A percentile compares a stretch with the other conserved stretches of the same genome.
These are phyloP conservation scores for Rhizopus microsporus DNA, from an alignment of 371 early-diverging fungal species.

Conservation along the genomic window DNA sequence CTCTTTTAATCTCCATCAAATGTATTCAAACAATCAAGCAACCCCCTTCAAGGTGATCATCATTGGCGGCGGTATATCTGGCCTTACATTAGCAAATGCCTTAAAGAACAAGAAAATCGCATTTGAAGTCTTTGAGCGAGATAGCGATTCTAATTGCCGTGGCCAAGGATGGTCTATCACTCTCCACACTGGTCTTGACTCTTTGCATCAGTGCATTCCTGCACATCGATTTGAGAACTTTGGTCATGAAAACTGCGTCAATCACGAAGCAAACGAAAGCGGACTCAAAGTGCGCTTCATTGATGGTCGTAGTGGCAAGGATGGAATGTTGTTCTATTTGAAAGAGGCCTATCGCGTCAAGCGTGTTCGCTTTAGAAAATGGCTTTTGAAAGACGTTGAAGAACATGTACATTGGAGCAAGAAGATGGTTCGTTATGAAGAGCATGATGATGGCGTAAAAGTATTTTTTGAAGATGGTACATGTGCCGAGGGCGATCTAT, in stretches of 20 bases:
- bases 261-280: neutral
- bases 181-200: conserved; percentile 20
- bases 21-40: too few relatives aligned
- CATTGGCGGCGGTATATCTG: conserved; percentile 37
- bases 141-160: conserved; percentile 11
- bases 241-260: conserved; percentile 10
- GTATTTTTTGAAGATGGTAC: conserved; percentile 33
- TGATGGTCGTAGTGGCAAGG: conserved; percentile 12
- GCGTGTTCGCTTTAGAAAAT: conserved; percentile 13
- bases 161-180: conserved; percentile 34
- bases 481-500: conserved; percentile 10
- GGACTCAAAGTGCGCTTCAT: conserved; percentile 7
- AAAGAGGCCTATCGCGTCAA: conserved; percentile 13
- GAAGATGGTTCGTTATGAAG: conserved; percentile 8
- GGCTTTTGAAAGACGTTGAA: conserved; percentile 12
- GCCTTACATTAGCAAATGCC: conserved; percentile 34
- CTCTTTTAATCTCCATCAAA: too few relatives aligned
- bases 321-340: neutral
- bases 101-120: conserved; percentile 27
- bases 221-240: conserved; percentile 7
- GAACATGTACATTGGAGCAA: conserved; percentile 18
- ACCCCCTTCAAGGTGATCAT: conserved; percentile 22
- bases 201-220: conserved; percentile 6
- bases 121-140: conserved; percentile 36
- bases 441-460: conserved; percentile 11